Evolutionary conservation across 1,284 basidiomycete genomes (phyloP), one percentile per base, ranked within the genome.

Genomic region (Irpex rosettiformis): DNA sequence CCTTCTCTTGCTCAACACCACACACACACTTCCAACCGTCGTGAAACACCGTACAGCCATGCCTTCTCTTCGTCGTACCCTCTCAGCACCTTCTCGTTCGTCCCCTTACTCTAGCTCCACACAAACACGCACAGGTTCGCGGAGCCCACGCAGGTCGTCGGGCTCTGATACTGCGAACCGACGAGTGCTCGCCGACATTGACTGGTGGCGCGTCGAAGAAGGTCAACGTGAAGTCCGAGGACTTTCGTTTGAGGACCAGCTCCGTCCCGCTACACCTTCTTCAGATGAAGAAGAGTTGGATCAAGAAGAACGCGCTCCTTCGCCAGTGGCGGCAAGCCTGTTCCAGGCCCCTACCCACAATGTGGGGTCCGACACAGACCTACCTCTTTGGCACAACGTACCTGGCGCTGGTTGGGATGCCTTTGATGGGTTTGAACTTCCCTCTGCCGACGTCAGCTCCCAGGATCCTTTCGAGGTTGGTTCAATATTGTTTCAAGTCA

Each of bases 161-260:
- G 85, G 82, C 62, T 86, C 88, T 60, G 84, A 88, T 65, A 82
- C 80, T 28, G 72, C 69, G 62, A 77, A 72, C 64, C 80, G 89
- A 68, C 80, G 88, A 64, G 88, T 91, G 62, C 79, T 91, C 60
- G 89, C 88, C 42, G 89, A 91, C 75, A 86, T 91, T 66, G 88
- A 90, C 70, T 91, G 89, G 89, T 91, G 89, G 89, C 81, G 78
- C 65, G 88, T 91, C 62, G 73, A 80, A 63, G 86, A 85, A 59
- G 85, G 86, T 60, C 89, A 91, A 72, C 77, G 77, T 70, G 79
- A 83, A 67, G 66, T 71, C 55, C 74, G 76, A 62, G 69, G 58
- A 54, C 54, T 57, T 43, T 55, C 62, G 10, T 58, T 54, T 28
- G 61, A 60, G n/a, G 63, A 60, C 3, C 57, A 61, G 52, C 64